Percentiles rank a stretch among this genome's conserved stretches.
phyloP scores from a whole-genome alignment of 2,329 filamentous ascomycete genomes.

The Xylogone sp. region DNA sequence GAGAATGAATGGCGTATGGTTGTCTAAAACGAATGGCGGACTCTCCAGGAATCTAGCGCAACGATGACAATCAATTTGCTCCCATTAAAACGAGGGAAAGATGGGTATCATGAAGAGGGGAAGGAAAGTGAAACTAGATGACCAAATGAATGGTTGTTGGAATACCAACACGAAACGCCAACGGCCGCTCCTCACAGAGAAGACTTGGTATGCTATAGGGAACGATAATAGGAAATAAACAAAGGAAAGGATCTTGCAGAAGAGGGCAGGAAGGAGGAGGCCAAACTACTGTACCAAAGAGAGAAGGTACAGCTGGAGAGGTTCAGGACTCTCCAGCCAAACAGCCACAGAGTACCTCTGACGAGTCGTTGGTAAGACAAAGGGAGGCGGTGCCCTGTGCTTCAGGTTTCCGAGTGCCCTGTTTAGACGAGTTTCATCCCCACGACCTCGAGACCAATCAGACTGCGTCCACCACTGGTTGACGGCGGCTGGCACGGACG shows the following conservation, averaged over 20 bases:
- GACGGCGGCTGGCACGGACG: background rate
- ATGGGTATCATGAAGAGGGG: constrained; percentile 1
- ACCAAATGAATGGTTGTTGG: background rate
- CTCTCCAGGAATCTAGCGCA: background rate
- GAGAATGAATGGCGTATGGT: background rate
- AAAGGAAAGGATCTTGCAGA: constrained; percentile 3
- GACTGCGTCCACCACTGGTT: background rate
- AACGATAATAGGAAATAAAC: constrained; percentile 1
- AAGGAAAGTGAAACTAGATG: background rate
- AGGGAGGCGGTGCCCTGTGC: background rate
- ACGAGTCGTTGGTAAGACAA: constrained; percentile 5
- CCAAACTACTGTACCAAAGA: constrained; percentile 8
- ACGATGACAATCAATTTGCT: background rate
- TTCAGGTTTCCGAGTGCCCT: background rate
- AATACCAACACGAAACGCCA: background rate
- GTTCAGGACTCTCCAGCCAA: background rate
- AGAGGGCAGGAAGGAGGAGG: background rate
- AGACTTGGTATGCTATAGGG: background rate
- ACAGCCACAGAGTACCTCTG: constrained; percentile 1
- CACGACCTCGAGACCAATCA: background rate
- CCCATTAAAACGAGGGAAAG: background rate
- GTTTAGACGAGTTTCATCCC: background rate
- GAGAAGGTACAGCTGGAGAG: constrained; percentile 15
- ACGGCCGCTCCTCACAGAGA: background rate
- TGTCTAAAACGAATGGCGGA: constrained; percentile 2